Conservation (phyloP, 805 yeast genomes). For the Zygotorulaspora chibaensis region DNA sequence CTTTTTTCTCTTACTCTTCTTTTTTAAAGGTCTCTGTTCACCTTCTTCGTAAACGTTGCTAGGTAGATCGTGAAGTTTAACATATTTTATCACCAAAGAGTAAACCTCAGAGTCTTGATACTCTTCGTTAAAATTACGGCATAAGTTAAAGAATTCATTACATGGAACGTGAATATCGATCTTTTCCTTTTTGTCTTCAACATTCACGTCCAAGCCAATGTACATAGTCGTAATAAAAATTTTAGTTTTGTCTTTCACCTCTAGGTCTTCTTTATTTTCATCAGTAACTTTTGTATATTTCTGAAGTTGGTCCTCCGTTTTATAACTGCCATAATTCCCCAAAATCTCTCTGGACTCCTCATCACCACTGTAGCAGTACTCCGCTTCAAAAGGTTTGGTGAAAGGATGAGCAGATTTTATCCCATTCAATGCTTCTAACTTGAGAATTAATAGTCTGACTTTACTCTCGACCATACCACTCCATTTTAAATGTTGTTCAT, state of each 20-base stretch:
- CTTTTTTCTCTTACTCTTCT: slow-evolving; percentile 49
- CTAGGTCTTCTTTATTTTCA: slow-evolving; percentile 35
- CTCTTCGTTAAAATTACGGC: slow-evolving; percentile 69
- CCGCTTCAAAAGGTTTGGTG: slow-evolving; percentile 65
- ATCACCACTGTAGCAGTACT: slow-evolving; percentile 45
- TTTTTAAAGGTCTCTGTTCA: slow-evolving; percentile 69
- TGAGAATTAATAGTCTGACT: slow-evolving; percentile 73
- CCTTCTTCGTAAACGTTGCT: slow-evolving; percentile 75
- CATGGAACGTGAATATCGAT: slow-evolving; percentile 88
- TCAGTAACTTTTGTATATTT: slow-evolving; percentile 36
- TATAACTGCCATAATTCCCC: slow-evolving; percentile 56
- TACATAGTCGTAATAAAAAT: slow-evolving; percentile 70
- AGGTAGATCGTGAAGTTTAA: slow-evolving; percentile 76
- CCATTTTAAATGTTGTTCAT: slow-evolving; percentile 87
- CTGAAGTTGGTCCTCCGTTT: slow-evolving; percentile 41
- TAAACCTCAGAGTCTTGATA: slow-evolving; percentile 51
- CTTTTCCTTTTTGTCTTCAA: slow-evolving; percentile 52
- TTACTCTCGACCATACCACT: slow-evolving; percentile 90
- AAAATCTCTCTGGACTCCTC: slow-evolving; percentile 57
- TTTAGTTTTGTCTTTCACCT: slow-evolving; percentile 27
- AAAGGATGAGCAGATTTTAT: slow-evolving; percentile 86
- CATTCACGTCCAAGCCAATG: slow-evolving; percentile 61
- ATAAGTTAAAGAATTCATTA: slow-evolving; percentile 76
- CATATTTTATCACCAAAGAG: slow-evolving; percentile 64
- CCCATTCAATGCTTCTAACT: slow-evolving; percentile 73